Evolutionary conservation across 2,329 filamentous ascomycete genomes (phyloP).

Genomic region (Aspergillus texensis): DNA sequence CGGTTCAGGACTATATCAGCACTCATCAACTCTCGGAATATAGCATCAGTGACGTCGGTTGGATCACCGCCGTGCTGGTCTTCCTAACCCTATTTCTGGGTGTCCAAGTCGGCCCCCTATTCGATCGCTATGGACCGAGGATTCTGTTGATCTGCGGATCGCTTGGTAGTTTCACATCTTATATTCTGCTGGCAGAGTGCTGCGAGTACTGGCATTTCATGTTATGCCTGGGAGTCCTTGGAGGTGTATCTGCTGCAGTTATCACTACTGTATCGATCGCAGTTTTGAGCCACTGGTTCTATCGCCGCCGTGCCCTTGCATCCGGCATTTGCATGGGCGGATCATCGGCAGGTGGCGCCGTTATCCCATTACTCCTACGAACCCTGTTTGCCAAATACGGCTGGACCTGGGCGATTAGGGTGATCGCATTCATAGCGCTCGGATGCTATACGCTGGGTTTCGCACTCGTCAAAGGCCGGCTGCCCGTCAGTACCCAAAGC

Average conservation of each 20-base stretch:
- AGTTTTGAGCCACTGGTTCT: slow-evolving; percentile 46
- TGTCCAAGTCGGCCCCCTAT: slow-evolving; percentile 53
- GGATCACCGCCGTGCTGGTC: slow-evolving; percentile 53
- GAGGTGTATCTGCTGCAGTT: slow-evolving; percentile 38
- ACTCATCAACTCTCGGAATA: slow-evolving; percentile 49
- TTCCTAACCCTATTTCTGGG: slow-evolving; percentile 50
- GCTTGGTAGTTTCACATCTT: slow-evolving; percentile 40
- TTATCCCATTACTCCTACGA: slow-evolving; percentile 40
- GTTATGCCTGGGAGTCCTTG: slow-evolving; percentile 40
- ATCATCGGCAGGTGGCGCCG: slow-evolving; percentile 40
- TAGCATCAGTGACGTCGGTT: slow-evolving; percentile 50
- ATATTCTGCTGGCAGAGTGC: slow-evolving; percentile 53
- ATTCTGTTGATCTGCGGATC: slow-evolving; percentile 44
- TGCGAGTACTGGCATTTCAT: slow-evolving; percentile 54
- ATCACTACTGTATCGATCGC: slow-evolving; percentile 42
- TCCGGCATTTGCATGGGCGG: slow-evolving; percentile 45
- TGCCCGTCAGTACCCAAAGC: slow-evolving; percentile 30
- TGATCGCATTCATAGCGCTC: slow-evolving; percentile 40
- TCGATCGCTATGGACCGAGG: slow-evolving; percentile 52
- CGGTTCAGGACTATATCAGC: slow-evolving; percentile 52
- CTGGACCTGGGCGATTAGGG: slow-evolving; percentile 40
- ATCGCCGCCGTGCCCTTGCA: slow-evolving; percentile 39
- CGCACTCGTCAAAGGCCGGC: slow-evolving; percentile 37
- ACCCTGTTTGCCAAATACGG: slow-evolving; percentile 35
- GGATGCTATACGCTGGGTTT: slow-evolving; percentile 37